These are phyloP conservation scores for Cenococcum geophilum DNA, from an alignment of 495 filamentous ascomycete genomes.

Conservation along the genomic window DNA sequence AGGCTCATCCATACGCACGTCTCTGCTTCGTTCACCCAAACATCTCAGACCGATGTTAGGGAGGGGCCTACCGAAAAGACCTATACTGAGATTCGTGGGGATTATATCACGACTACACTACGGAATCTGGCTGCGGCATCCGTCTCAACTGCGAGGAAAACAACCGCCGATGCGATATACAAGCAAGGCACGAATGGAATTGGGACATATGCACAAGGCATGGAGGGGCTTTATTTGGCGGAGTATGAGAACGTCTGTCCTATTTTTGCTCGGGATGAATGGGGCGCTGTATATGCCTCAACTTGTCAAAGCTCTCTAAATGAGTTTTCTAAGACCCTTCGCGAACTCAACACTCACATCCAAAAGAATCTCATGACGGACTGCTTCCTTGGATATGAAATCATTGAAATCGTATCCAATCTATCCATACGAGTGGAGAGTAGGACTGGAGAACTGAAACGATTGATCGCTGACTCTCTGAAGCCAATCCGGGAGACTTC, in stretches of 20 bases:
- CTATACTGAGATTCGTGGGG: slow-evolving; percentile 78
- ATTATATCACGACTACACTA: slow-evolving; percentile 72
- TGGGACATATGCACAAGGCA: slow-evolving; percentile 75
- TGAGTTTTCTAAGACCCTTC: slow-evolving; percentile 78
- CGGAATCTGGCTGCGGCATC: slow-evolving; percentile 83
- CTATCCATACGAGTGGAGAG: slow-evolving; percentile 73
- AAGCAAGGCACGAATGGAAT: slow-evolving; percentile 89
- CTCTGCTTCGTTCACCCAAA: slow-evolving; percentile 47
- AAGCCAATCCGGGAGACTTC: slow-evolving; percentile 88
- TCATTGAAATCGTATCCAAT: slow-evolving; percentile 81
- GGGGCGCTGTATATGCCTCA: slow-evolving; percentile 65
- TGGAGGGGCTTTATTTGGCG: slow-evolving; percentile 77
- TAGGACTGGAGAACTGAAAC: slow-evolving; percentile 80
- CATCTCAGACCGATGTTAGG: slow-evolving; percentile 42
- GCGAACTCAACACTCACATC: slow-evolving; percentile 85
- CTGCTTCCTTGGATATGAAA: slow-evolving; percentile 93
- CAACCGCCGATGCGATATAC: slow-evolving; percentile 73
- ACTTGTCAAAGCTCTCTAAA: slow-evolving; percentile 70
- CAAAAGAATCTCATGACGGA: slow-evolving; percentile 80
- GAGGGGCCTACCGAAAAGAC: slow-evolving; percentile 62
- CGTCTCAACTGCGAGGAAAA: slow-evolving; percentile 78
- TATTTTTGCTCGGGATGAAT: slow-evolving; percentile 79
- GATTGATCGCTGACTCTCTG: slow-evolving; percentile 72
- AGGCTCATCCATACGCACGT: slow-evolving; percentile 54
- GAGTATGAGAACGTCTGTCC: slow-evolving; percentile 84